Percentiles rank a stretch among this genome's conserved stretches.
Conservation (phyloP, 2,329 filamentous ascomycete genomes). For the Exophiala viscosa region DNA sequence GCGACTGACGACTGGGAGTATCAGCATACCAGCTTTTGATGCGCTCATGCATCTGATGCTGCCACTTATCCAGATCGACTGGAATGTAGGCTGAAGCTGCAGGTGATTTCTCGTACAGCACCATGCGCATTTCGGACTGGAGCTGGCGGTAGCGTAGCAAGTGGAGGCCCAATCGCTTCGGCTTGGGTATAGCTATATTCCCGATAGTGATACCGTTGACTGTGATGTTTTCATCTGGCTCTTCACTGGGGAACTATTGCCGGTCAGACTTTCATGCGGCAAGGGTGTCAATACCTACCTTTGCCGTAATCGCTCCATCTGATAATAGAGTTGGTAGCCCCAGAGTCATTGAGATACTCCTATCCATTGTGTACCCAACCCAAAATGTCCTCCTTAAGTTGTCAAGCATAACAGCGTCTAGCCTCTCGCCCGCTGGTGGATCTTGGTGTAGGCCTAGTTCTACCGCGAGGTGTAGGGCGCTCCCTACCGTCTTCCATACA, state of each 20-base stretch:
- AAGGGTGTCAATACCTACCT: background rate
- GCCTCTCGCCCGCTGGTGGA: background rate
- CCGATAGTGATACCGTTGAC: background rate
- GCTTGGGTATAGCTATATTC: background rate
- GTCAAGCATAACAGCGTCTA: slow-evolving; percentile 8
- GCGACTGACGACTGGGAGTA: background rate
- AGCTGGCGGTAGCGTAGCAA: slow-evolving; percentile 13
- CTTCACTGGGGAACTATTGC: slow-evolving; percentile 5
- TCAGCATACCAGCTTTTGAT: slow-evolving; percentile 14
- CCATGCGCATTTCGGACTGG: slow-evolving; percentile 15
- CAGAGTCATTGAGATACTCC: slow-evolving; percentile 11
- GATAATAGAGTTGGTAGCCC: slow-evolving; percentile 7
- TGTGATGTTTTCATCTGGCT: slow-evolving; percentile 9
- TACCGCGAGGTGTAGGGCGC: slow-evolving; percentile 12
- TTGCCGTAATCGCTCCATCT: slow-evolving; percentile 12
- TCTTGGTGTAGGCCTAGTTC: slow-evolving; percentile 15
- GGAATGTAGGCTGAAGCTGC: background rate
- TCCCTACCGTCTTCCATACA: slow-evolving; percentile 15
- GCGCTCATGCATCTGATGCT: slow-evolving; percentile 2
- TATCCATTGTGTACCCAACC: slow-evolving; percentile 16
- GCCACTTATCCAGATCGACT: slow-evolving; percentile 7
- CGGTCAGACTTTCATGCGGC: background rate
- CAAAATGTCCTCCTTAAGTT: slow-evolving; percentile 11
- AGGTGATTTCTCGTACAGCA: slow-evolving; percentile 8
- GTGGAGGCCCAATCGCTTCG: slow-evolving; percentile 8